Evolutionary conservation across 768 basidiomycete species (phyloP), one percentile per base, ranked within the genome.

Genomic region (Hysterangium stoloniferum): DNA sequence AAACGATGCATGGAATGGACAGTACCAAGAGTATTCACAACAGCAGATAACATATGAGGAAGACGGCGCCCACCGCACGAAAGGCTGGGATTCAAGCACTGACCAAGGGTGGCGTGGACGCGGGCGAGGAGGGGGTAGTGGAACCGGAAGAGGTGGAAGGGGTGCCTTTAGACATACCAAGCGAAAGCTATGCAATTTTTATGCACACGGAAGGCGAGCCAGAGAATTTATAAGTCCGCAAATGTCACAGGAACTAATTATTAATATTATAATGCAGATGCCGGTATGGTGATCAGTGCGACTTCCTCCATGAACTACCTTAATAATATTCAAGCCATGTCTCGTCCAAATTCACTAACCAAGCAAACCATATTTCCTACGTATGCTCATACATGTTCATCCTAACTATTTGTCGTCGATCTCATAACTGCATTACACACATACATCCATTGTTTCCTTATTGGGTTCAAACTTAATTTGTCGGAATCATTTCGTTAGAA

Each of bases 191-290:
- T 90, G 87, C 84, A 84, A 75, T 77, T 90, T 89, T 75, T 89
- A 81, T 78, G 78, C 79, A 72, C 77, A 80, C 79, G 87, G 86
- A 86, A 89, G 86, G 87, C 84, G 81, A 89, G 87, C 84, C 78
- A 75, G 65, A 63, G 33, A 37, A 37, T 51, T 45, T 37, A 36
- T 24, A 73, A 73, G 67, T 66, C 65, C 31, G 48, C 35, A 27
- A 53, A 55, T 53, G 48, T 56, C 54, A 51, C 58, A 52, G 56
- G 62, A 63, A 56, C 72, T 75, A 62, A 76, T 68, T 47, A 41
- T 28, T 63, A 73, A 68, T 67, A 68, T 68, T 54, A 38, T 66
- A 72, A 72, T 69, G 73, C 77, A 90, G 87, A 79, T 90, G 87
- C 78, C 81, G 78, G 75, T 89, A 81, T 62, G 87, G 87, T 53